These are phyloP conservation scores for Onygenales sp. DNA, from an alignment of 2,329 filamentous ascomycete species.

Conservation along the genomic window DNA sequence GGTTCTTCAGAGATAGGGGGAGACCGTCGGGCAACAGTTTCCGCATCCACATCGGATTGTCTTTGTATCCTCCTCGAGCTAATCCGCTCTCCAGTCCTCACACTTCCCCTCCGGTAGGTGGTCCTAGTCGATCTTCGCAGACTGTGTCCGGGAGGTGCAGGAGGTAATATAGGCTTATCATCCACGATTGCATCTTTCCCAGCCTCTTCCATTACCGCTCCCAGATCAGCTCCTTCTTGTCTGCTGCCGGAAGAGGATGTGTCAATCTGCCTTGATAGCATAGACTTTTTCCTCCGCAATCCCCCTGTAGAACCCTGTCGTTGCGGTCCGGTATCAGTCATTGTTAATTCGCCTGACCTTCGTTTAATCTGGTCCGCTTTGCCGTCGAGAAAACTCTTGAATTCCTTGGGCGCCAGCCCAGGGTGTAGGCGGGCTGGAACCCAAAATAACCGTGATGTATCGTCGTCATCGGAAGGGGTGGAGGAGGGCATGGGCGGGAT, in stretches of 20 bases:
- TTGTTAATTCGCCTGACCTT: conserved; percentile 62
- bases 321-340: conserved; percentile 50
- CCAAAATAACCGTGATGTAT: conserved; percentile 85
- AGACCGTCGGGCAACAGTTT: conserved; percentile 37
- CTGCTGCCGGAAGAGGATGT: conserved; percentile 40
- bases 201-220: conserved; percentile 11
- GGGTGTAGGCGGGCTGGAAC: conserved; percentile 91
- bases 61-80: conserved; percentile 64
- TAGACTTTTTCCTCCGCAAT: conserved; percentile 81
- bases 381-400: conserved; percentile 92
- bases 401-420: conserved; percentile 88
- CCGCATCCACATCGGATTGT: conserved; percentile 49
- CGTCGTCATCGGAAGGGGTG: conserved; percentile 60
- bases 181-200: conserved; percentile 33
- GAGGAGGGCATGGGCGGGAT: conserved; percentile 35
- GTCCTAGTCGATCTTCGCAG: conserved; percentile 85
- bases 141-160: conserved; percentile 62
- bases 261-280: conserved; percentile 87
- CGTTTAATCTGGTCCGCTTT: conserved; percentile 83
- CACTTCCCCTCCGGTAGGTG: conserved; percentile 79
- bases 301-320: conserved; percentile 47
- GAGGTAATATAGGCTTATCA: conserved; percentile 79
- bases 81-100: conserved; percentile 66
- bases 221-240: conserved; percentile 3
- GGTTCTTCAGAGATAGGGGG: conserved; percentile 23